A percentile compares a stretch with the other conserved stretches of the same genome.
phyloP scores from a whole-genome alignment of 768 basidiomycete species.

The Tulasnella sp. region DNA sequence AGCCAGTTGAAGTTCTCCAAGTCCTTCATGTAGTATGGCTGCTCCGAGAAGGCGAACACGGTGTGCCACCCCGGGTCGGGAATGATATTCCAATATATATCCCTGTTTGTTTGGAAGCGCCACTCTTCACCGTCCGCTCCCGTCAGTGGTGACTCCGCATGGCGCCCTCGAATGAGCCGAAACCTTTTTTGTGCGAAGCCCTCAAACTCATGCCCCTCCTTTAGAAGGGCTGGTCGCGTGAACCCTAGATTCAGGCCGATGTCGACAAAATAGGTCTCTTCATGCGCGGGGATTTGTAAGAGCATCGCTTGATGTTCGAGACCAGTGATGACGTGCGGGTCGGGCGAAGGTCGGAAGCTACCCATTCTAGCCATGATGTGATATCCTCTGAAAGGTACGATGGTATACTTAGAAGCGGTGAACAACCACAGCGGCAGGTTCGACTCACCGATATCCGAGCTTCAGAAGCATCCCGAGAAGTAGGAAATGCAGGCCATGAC shows the following conservation, averaged over 20 bases:
- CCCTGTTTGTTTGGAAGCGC: background rate
- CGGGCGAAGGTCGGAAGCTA: background rate
- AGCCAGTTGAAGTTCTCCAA: background rate
- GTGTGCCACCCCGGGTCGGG: background rate
- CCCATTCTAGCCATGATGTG: background rate
- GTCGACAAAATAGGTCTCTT: conserved; percentile 7
- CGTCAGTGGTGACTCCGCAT: background rate
- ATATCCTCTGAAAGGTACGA: background rate
- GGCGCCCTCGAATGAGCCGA: background rate
- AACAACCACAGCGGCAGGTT: background rate
- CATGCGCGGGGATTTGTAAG: no score
- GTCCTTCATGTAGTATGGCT: background rate
- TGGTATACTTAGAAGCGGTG: no score
- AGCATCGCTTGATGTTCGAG: no score
- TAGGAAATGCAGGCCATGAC: background rate
- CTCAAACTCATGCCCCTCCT: background rate
- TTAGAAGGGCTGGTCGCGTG: background rate
- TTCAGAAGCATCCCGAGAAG: conserved; percentile 10
- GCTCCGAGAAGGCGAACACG: background rate
- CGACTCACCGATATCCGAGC: conserved; percentile 7
- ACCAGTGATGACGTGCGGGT: no score
- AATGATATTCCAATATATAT: background rate
- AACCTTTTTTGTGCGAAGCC: background rate
- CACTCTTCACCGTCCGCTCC: conserved; percentile 1
- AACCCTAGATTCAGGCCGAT: background rate